Evolutionary conservation across 2,329 filamentous ascomycete species (phyloP), one percentile per base, ranked within the genome.

Genomic region (Clonostachys solani): DNA sequence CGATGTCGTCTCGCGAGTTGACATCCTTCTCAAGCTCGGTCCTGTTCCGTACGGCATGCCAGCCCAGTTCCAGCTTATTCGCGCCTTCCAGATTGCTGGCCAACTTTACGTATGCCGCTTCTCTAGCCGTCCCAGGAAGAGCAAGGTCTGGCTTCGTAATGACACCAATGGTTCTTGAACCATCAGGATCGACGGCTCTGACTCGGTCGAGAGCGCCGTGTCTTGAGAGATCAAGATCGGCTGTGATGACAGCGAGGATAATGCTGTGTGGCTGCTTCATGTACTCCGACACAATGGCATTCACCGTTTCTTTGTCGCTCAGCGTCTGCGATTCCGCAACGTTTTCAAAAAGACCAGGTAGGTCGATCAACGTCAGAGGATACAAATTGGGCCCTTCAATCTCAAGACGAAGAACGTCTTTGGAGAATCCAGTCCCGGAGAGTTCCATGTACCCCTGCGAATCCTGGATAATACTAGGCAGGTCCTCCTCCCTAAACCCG

Each of bases 101-200:
- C 1, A 69, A 43, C 10, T 55, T 50, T 2, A 66, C 51, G 23
- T 29, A 29, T 29, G 23, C 23, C 9, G 23, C 23, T 29, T 29
- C 23, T 29, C 23, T 29, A 61, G 5, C 49, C 48, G 0, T 43
- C 6, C 23, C 23, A 6, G 23, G 23, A 10, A 5, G 35, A n/a
- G 44, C 19, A 15, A 84, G 62, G 48, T 87, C 83, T 0, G 80
- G 75, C 52, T 85, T 86, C 0, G 81, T 86, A 1, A 85, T 64
- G 0, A 78, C 69, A 0, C 70, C 72, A 8, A 78, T 56, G 0
- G 74, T 78, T 0, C 74, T 52, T 5, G 58, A 50, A 0, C 74
- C 73, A 0, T 63, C 47, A 0, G 67, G 64, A 12, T 78, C 75
- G 0, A 49, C 62, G 0, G 62, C 59, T 2, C 63, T 59, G 0